phyloP scores from a whole-genome alignment of 2,329 filamentous ascomycete species.

The Xylariaceae sp. region DNA sequence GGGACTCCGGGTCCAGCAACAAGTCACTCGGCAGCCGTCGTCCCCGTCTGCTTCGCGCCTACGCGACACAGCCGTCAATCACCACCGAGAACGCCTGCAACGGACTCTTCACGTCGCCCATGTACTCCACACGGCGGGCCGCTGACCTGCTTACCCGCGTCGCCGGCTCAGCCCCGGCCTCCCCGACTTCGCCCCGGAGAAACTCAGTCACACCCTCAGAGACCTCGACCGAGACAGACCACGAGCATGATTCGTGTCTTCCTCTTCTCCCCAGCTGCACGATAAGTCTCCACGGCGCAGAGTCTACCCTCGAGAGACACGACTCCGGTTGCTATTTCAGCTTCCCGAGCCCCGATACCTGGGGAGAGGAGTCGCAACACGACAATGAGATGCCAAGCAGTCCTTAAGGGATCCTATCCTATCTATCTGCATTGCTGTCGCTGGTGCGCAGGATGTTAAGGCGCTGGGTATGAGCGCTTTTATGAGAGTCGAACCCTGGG shows the following conservation, averaged over 20 bases:
- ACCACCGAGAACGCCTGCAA: slow-evolving; percentile 50
- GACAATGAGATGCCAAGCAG: slow-evolving; percentile 35
- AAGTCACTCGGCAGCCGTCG: slow-evolving; percentile 37
- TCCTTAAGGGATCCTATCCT: slow-evolving; percentile 7
- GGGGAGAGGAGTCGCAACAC: slow-evolving; percentile 43
- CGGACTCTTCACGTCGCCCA: slow-evolving; percentile 41
- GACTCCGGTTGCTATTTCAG: slow-evolving; percentile 59
- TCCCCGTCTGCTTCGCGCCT: slow-evolving; percentile 50
- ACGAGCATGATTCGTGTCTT: slow-evolving; percentile 25
- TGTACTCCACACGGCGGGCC: slow-evolving; percentile 45
- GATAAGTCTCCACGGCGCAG: neutral
- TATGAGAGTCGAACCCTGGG: neutral
- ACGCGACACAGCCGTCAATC: slow-evolving; percentile 53
- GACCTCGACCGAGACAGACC: slow-evolving; percentile 23
- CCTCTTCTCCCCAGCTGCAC: neutral
- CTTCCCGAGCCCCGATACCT: slow-evolving; percentile 69
- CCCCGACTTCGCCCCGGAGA: slow-evolving; percentile 36
- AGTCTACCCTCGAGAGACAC: slow-evolving; percentile 21
- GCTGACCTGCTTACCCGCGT: slow-evolving; percentile 52
- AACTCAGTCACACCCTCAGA: slow-evolving; percentile 34
- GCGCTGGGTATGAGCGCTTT: neutral
- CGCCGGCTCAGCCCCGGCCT: slow-evolving; percentile 43
- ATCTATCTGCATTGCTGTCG: neutral
- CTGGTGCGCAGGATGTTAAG: neutral
- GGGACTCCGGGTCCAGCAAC: slow-evolving; percentile 40